These are phyloP conservation scores for Penicillium maclennaniae DNA, from an alignment of 495 filamentous ascomycete species.

Conservation along the genomic window DNA sequence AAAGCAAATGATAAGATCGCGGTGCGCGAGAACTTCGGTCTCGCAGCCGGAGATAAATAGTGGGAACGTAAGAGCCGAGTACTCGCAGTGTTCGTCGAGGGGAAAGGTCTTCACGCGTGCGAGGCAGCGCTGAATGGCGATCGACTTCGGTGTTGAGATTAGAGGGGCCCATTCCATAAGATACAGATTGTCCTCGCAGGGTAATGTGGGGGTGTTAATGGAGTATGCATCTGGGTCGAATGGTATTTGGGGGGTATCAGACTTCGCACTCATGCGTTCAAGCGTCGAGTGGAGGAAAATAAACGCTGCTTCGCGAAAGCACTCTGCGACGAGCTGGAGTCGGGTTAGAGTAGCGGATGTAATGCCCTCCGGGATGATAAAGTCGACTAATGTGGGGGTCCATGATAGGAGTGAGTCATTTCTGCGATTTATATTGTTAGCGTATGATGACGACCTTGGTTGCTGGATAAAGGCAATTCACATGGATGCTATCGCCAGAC, in stretches of 20 bases:
- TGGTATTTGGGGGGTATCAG: background rate
- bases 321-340: constrained; percentile 43
- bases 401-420: constrained; percentile 36
- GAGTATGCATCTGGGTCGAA: background rate
- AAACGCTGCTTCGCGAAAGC: constrained; percentile 42
- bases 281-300: constrained; percentile 43
- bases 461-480: constrained; percentile 9
- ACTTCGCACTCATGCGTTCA: constrained; percentile 24
- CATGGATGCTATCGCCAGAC: constrained; percentile 32
- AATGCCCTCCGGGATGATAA: constrained; percentile 35
- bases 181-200: background rate
- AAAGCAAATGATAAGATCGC: constrained; percentile 26
- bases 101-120: constrained; percentile 25
- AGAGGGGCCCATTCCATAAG: constrained; percentile 8
- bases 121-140: constrained; percentile 31
- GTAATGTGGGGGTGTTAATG: background rate
- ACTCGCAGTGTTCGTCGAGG: constrained; percentile 40
- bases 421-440: constrained; percentile 15
- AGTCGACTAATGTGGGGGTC: constrained; percentile 28
- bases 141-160: constrained; percentile 29
- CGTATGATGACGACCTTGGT: background rate
- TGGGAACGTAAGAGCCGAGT: constrained; percentile 43
- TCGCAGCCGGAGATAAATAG: constrained; percentile 42
- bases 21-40: constrained; percentile 21
- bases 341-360: constrained; percentile 29